Evolutionary conservation across 306 rosid genomes (phyloP), one percentile per base, ranked within the genome.

Genomic region (Inga oerstediana): DNA sequence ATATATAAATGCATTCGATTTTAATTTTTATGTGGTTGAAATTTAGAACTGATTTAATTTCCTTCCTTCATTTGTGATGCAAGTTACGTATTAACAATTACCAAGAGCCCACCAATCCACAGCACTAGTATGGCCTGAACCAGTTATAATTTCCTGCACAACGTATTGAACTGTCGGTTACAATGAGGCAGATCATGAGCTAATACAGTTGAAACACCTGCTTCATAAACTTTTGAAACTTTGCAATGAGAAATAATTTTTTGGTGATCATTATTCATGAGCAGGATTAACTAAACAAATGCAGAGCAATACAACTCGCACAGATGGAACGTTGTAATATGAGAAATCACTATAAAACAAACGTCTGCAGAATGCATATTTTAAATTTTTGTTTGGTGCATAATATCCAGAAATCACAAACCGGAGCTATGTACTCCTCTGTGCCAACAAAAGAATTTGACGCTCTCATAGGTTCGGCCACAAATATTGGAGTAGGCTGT

Each of bases 71-170:
- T 49, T 74, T 56, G 72, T 24, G 56, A 34, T 48, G 56, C 22
- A 59, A 82, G 46, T 68, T 35, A 17, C 72, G 74, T 72, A 34
- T 74, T n/a, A 17, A 72, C 76, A 81, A 39, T 74, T 91, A 96
- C 99, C 99, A 71, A 96, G 91, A 82, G 99, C 98, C 99, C 99
- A 96, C 99, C 99, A 96, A 86, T 96, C 99, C 78, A 96, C 99
- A 34, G 97, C 99, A 89, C 99, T 94, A 20, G 93, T 89, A 87
- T 96, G 99, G 51, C 99, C 98, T 58, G 94, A 93, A 84, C 98
- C 99, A 67, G 92, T 88, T 75, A 96, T 92, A 84, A 94, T 96
- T 94, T 96, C 99, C 99, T 96, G 93, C 84, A 90, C 62, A 16
- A 82, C 85, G 17, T 66, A 75, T 30, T 44, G 73, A 81, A 51